Evolutionary conservation across 148 eudicot species (phyloP), one percentile per base, ranked within the genome.

Genomic region (Tetragonia tetragonoides): DNA sequence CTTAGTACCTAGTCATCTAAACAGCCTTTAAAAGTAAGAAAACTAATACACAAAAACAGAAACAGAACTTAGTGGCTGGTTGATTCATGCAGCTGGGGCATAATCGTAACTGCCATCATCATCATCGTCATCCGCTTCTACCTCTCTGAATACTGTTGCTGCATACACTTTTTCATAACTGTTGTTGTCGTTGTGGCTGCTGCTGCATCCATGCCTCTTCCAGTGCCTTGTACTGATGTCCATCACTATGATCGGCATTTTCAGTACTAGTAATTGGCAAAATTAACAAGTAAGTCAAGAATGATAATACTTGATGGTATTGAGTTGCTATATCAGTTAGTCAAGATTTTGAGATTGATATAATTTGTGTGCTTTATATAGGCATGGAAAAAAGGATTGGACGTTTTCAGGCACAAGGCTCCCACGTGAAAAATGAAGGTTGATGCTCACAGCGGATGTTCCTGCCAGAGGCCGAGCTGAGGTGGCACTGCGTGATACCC

Each of bases 61-160:
- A 15, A 56, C 60, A 16, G n/a, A 16, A 15, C 60, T 18, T n/a
- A 56, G 4, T 56, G n/a, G n/a, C 17, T 2, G n/a, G 3, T 56
- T 15, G 28, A 60, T 7, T 60, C 28, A 60, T 20, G 64, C 64
- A 21, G 64, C 64, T 60, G 64, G 64, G 64, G 64, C 64, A 60
- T 60, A 60, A 60, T 60, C 64, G n/a, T 60, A 60, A 60, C 10
- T 60, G 21, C n/a, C 64, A 60, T 57, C 61, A 57, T 57, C 64
- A 60, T 60, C 64, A 60, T 60, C 64, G 28, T 60, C 64, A 60
- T 60, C 64, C 11, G 23, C 2, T 60, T 60, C 64, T n/a, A 20
- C 28, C 64, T 6, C n/a, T 20, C 28, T 60, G 9, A 60, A 21
- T 6, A 60, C 28, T 57, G 15, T 57, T 57, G 61, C 16, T n/a